Evolutionary conservation across 257 asterid genomes (phyloP), one percentile per base, ranked within the genome.

Genomic region (Plantago ovata): DNA sequence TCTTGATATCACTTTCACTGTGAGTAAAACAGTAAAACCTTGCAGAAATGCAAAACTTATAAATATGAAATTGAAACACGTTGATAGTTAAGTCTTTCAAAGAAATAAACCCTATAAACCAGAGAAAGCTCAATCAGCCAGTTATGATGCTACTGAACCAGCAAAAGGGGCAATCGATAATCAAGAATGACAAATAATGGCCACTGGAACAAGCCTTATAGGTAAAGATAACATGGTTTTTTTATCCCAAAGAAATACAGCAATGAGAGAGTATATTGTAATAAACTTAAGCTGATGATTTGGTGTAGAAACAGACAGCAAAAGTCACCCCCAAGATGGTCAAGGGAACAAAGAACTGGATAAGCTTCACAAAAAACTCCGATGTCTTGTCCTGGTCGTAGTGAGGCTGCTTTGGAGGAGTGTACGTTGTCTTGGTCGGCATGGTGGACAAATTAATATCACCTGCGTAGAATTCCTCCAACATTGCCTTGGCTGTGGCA

Each of bases 261-360:
- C n/a, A n/a, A 28, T 28, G 7, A 28, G 24, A 18, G 15, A 50
- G 23, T 10, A 50, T 20, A 50, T 20, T 11, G 33, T 22, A 50
- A 63, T 13, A 32, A 22, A 50, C 58, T 38, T 69, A 84, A 72
- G 88, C 84, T 1, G 90, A 56, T 68, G 89, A 60, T 66, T 84
- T 87, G 78, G 85, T 82, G 64, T 84, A 87, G 85, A 78, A 80
- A 58, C 92, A 89, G 62, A 84, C 67, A 16, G 80, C 94, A 20
- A 87, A 67, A 57, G 96, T 92, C 47, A 79, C 76, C 0, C 84
- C 92, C 76, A 87, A 69, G 52, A 87, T 80, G 19, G 80, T 42
- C 62, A 87, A 74, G 47, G 96, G 96, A 28, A 87, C 89, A 66
- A 87, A 69, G 81, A 87, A 80, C 66, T 87, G 96, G 60, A 87